Evolutionary conservation across 441 rosid species (phyloP).

Genomic region (Populus hybrid): DNA sequence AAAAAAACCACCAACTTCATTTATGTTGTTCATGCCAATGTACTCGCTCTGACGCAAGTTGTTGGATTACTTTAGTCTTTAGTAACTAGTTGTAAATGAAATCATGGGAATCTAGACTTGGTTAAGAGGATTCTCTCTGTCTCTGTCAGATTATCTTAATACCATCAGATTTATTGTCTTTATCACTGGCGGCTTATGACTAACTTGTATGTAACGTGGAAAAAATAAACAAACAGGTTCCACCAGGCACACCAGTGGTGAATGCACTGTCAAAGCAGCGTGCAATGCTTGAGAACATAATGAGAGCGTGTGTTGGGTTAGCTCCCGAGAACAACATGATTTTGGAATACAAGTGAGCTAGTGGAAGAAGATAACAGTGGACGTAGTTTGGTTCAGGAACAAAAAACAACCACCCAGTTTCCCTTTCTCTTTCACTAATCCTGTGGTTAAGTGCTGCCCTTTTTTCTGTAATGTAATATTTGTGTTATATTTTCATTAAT

Average conservation of each 20-base stretch:
- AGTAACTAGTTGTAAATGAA: not conserved
- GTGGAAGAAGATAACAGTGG: not conserved
- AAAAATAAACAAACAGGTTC: conserved; percentile 49
- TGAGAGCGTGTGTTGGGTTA: conserved; percentile 90
- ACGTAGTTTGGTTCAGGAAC: conserved; percentile 13
- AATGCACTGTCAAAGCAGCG: conserved; percentile 94
- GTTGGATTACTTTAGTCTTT: not conserved
- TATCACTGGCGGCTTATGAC: not conserved
- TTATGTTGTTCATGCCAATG: too few species aligned
- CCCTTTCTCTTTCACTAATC: conserved; percentile 17
- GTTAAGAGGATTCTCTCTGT: not conserved
- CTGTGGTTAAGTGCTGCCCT: conserved; percentile 3
- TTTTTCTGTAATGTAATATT: conserved; percentile 8
- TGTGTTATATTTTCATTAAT: conserved; percentile 3
- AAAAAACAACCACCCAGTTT: not conserved
- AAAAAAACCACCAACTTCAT: not conserved
- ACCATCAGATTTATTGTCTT: not conserved
- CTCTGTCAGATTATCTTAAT: not conserved
- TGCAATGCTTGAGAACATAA: conserved; percentile 93
- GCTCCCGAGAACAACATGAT: conserved; percentile 98
- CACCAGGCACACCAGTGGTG: conserved; percentile 94
- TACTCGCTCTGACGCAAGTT: not conserved
- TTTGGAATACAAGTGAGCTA: conserved; percentile 81
- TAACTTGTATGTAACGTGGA: not conserved
- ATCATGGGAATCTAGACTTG: not conserved